These are phyloP conservation scores for Sporobolomyces roseus DNA, from an alignment of 768 basidiomycete species.

Conservation along the genomic window DNA sequence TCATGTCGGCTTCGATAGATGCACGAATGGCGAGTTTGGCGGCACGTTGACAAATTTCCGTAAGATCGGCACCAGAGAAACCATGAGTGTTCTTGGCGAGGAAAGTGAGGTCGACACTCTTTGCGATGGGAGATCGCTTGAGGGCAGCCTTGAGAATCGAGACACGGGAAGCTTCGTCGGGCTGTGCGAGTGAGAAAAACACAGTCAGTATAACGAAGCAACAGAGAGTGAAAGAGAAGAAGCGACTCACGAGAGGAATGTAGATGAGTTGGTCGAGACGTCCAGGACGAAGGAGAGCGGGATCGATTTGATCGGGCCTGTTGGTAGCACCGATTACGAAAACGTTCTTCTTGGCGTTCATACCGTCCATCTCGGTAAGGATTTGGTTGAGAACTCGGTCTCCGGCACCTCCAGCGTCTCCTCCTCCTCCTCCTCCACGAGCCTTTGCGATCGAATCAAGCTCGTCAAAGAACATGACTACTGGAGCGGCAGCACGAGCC, in stretches of 20 bases:
- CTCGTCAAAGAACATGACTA: slow-evolving; percentile 99
- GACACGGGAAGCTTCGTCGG: slow-evolving; percentile 84
- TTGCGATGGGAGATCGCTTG: slow-evolving; percentile 82
- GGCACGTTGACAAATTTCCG: slow-evolving; percentile 97
- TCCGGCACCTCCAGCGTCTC: slow-evolving; percentile 92
- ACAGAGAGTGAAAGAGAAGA: too few species aligned
- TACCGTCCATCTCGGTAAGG: slow-evolving; percentile 97
- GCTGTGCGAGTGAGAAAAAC: slow-evolving; percentile 46
- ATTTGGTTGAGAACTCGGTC: slow-evolving; percentile 98
- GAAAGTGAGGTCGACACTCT: slow-evolving; percentile 76
- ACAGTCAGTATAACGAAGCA: background rate
- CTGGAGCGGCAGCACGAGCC: slow-evolving; percentile 96
- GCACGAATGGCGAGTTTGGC: slow-evolving; percentile 95
- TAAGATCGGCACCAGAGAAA: slow-evolving; percentile 98
- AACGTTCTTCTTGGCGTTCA: slow-evolving; percentile 93
- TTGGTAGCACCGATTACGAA: slow-evolving; percentile 83
- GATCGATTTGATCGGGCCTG: slow-evolving; percentile 90
- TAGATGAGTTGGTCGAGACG: slow-evolving; percentile 99
- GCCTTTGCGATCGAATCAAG: slow-evolving; percentile 98
- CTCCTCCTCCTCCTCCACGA: slow-evolving; percentile 70
- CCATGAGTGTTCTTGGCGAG: slow-evolving; percentile 90
- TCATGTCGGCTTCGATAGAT: slow-evolving; percentile 88
- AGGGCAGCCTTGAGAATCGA: slow-evolving; percentile 87
- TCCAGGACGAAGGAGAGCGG: slow-evolving; percentile 89
- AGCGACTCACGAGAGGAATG: slow-evolving; percentile 65